Percentiles rank a stretch among this genome's conserved stretches.
phyloP scores from a whole-genome alignment of 73 alveolate genomes.

The Paramecium octaurelia region DNA sequence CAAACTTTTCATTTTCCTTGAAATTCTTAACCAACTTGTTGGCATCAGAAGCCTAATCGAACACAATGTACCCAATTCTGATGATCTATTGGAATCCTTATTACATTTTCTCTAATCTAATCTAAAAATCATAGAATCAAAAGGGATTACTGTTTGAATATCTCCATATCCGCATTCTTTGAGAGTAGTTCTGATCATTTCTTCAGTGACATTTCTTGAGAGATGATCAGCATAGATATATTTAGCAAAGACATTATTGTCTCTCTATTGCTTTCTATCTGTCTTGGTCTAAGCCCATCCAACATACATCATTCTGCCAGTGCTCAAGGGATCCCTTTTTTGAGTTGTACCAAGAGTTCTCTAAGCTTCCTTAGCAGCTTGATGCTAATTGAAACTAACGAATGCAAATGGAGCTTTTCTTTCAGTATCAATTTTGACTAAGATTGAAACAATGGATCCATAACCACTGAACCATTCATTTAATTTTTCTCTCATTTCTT shows the following conservation, averaged over 20 bases:
- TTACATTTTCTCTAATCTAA: slow-evolving; percentile 29
- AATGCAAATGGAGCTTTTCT: slow-evolving; percentile 54
- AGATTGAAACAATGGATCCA: not conserved
- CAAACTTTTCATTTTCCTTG: slow-evolving; percentile 5
- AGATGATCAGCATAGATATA: slow-evolving; percentile 31
- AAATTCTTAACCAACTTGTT: not conserved
- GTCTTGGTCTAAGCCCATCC: slow-evolving; percentile 45
- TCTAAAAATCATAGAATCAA: too few relatives aligned
- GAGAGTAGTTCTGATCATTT: not conserved
- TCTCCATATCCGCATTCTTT: slow-evolving; percentile 43
- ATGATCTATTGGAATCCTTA: not conserved
- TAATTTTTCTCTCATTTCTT: slow-evolving; percentile 11
- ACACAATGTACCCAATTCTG: slow-evolving; percentile 24
- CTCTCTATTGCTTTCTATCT: slow-evolving; percentile 45
- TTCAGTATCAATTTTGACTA: slow-evolving; percentile 38
- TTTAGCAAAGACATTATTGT: not conserved
- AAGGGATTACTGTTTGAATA: not conserved
- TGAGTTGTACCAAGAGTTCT: not conserved
- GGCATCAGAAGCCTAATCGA: slow-evolving; percentile 41
- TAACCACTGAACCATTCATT: slow-evolving; percentile 12
- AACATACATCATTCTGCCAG: slow-evolving; percentile 41
- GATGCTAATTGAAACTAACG: not conserved
- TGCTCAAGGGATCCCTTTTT: not conserved
- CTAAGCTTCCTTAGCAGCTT: slow-evolving; percentile 28
- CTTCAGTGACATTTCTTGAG: slow-evolving; percentile 31